A percentile compares a stretch with the other conserved stretches of the same genome.
Conservation (phyloP, 345 rosid species). For the Populus ilicifolia region DNA sequence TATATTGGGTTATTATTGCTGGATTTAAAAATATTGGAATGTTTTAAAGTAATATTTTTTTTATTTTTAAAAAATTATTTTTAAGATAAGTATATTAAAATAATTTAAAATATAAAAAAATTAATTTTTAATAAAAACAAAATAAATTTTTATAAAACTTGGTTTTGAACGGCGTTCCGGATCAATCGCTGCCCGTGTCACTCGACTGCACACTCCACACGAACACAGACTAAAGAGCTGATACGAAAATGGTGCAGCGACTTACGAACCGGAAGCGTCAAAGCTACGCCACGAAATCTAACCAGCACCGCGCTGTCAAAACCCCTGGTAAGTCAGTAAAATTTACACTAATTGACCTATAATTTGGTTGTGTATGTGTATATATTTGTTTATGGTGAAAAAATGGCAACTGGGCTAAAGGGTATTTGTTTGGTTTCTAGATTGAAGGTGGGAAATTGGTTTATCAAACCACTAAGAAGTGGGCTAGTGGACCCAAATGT, state of each 20-base stretch:
- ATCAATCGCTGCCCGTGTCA: neutral
- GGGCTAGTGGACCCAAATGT: constrained; percentile 82
- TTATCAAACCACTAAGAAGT: constrained; percentile 83
- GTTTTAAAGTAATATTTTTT: no score
- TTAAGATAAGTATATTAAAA: no score
- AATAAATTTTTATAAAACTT: no score
- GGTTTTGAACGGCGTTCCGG: no score
- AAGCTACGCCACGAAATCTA: constrained; percentile 93
- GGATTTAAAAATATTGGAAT: no score
- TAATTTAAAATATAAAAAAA: no score
- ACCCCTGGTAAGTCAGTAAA: constrained; percentile 56
- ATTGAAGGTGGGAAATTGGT: constrained; percentile 75
- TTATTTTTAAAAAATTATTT: no score
- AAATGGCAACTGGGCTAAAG: neutral
- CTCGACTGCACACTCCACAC: no score
- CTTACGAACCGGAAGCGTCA: constrained; percentile 81
- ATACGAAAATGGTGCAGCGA: constrained; percentile 77
- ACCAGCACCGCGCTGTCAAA: constrained; percentile 88
- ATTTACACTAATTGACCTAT: neutral
- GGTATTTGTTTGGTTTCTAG: neutral
- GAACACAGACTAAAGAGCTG: neutral
- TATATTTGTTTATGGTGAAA: neutral
- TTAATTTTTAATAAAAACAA: no score
- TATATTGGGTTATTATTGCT: no score
- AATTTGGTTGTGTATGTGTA: neutral